Evolutionary conservation across 192 early-diverging fungal genomes (phyloP).

Genomic region (Coemansia guatemalensis): DNA sequence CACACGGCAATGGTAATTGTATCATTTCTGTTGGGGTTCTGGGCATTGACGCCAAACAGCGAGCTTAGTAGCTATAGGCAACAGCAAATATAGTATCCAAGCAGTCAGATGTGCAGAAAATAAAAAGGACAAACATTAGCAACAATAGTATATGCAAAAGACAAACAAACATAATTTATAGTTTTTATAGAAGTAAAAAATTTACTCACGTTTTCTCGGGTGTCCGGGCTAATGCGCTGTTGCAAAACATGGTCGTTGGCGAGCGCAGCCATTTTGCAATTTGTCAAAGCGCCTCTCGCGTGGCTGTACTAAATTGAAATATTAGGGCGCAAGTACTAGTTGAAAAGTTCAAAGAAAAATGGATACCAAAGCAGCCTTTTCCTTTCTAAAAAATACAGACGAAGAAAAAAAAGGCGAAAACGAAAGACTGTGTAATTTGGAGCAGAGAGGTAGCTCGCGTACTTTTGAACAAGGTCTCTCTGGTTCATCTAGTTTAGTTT

Average conservation of each 20-base stretch:
- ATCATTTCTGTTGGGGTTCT: constrained; percentile 11
- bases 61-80: constrained; percentile 19
- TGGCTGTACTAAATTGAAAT: no score
- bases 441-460: no score
- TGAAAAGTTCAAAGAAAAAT: background rate
- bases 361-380: no score
- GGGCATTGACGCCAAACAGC: constrained; percentile 9
- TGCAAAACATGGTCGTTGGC: background rate
- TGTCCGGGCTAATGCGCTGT: constrained; percentile 1
- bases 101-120: no score
- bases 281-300: no score
- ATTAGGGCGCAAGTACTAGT: no score
- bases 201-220: constrained; percentile 5
- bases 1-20: background rate
- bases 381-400: background rate
- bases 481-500: no score
- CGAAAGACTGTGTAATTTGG: background rate
- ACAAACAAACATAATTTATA: background rate
- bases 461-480: no score
- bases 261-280: background rate
- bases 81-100: background rate
- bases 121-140: no score
- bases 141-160: no score
- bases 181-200: background rate
- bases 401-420: constrained; percentile 5